phyloP scores from a whole-genome alignment of 805 yeast genomes.

The Suhomyces sp. region DNA sequence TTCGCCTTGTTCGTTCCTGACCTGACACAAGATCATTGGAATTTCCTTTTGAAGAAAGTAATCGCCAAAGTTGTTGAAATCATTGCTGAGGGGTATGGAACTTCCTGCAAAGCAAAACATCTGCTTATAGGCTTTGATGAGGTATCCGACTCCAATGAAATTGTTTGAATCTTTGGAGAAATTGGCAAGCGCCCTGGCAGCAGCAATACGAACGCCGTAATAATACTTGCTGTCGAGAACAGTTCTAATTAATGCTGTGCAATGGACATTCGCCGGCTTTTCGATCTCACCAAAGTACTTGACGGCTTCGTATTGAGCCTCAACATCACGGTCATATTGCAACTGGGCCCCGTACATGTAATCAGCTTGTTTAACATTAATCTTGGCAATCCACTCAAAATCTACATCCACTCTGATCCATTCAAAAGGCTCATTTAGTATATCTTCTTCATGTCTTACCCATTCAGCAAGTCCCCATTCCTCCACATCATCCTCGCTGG shows the following conservation, averaged over 20 bases:
- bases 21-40: conserved; percentile 55
- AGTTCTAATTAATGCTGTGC: conserved; percentile 76
- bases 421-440: conserved; percentile 84
- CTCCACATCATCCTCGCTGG: conserved; percentile 53
- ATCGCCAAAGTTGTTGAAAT: conserved; percentile 67
- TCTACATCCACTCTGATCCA: conserved; percentile 99
- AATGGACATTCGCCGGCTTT: conserved; percentile 61
- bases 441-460: conserved; percentile 65
- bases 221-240: conserved; percentile 80
- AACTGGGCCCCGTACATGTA: conserved; percentile 93
- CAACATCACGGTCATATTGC: conserved; percentile 93
- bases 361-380: conserved; percentile 83
- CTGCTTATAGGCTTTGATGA: conserved; percentile 64
- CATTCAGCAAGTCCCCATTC: conserved; percentile 77
- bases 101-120: conserved; percentile 68
- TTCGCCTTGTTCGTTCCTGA: conserved; percentile 60
- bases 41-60: conserved; percentile 72
- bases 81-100: conserved; percentile 71
- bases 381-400: conserved; percentile 90
- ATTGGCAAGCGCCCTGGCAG: conserved; percentile 74
- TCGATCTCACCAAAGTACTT: conserved; percentile 61
- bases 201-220: conserved; percentile 85
- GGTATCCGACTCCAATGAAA: conserved; percentile 71
- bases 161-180: conserved; percentile 57
- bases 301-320: conserved; percentile 87